Base-by-base conservation (phyloP, 1,284 basidiomycete species). In the Thelephora terrestris region DNA sequence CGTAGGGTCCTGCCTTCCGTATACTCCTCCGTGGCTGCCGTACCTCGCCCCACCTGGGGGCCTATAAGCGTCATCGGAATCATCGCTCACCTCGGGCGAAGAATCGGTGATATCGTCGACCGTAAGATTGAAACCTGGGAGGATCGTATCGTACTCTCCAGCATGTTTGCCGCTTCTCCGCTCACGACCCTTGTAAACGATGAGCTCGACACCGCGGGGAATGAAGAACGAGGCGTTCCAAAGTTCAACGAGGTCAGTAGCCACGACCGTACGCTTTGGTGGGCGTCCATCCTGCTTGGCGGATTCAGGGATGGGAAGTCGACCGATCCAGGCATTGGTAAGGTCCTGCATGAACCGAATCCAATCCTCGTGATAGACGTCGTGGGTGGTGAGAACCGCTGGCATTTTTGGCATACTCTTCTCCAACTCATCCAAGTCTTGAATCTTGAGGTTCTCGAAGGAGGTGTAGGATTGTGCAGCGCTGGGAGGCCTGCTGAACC, bases 151-250 rank as follows among this genome's bases (percentile, higher is more conserved):
- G 32, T 77, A 57, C 0, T 64, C 56, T 36, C 84, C 83, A 0
- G 68, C 65, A 35, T 65, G 63, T 7, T 69, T 67, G 2, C 86
- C 86, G 21, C 85, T 81, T 52, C 81, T 79, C 37, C 82, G 77
- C 62, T 85, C 78, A 39, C 74, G 76, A 40, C 86, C 86, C 60
- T 80, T 85, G 70, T 78, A 89, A 10, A 90, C 68, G 27, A 85
- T 72, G 44, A 85, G 64, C 57, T 90, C 86, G 32, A 84, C 75
- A 17, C 79, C 79, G 44, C 86, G 82, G 25, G 72, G 65, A 49
- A 74, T 59, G 70, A 87, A 87, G 67, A 87, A 90, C 12, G 74
- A 76, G 40, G 64, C 61, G 60, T 89, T 89, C 86, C 86, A 90
- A 29, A 85, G 68, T 53, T 86, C 79, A 53, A 89, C 67, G 27